Evolutionary conservation across 768 basidiomycete genomes (phyloP).

Genomic region (Leucocoprinus leucothites): DNA sequence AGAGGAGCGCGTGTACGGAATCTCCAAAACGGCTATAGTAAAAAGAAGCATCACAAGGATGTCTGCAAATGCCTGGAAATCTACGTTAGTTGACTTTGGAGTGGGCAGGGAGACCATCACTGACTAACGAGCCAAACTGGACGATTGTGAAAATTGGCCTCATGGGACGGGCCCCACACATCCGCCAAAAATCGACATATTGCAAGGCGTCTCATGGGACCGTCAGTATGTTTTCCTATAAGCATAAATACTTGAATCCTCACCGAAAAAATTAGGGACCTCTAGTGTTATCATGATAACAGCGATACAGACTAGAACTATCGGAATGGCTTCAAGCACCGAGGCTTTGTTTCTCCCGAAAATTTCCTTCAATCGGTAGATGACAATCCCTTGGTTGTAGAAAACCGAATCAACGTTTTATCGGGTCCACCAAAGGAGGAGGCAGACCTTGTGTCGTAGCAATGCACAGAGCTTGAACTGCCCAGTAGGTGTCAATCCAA

Average conservation of each 20-base stretch:
- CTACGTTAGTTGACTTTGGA: neutral
- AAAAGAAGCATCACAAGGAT: neutral
- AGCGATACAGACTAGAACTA: neutral
- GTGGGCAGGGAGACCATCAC: too few species aligned
- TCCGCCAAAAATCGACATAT: neutral
- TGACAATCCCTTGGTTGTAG: neutral
- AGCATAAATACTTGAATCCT: neutral
- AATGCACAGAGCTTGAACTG: neutral
- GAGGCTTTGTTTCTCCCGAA: neutral
- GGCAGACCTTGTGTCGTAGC: neutral
- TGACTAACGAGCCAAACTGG: too few species aligned
- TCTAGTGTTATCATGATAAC: neutral
- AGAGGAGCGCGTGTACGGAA: neutral
- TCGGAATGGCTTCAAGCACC: neutral
- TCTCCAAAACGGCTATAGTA: neutral
- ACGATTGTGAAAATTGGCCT: too few species aligned
- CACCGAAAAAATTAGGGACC: neutral
- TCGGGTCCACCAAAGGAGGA: too few species aligned
- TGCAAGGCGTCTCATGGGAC: neutral
- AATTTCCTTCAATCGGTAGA: neutral
- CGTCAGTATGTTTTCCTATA: neutral
- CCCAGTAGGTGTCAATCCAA: neutral
- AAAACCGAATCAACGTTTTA: neutral
- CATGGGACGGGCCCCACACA: too few species aligned
- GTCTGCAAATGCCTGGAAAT: neutral